Evolutionary conservation across 2,329 filamentous ascomycete species (phyloP), one percentile per base, ranked within the genome.

Genomic region (Cladobotryum mycophilum): DNA sequence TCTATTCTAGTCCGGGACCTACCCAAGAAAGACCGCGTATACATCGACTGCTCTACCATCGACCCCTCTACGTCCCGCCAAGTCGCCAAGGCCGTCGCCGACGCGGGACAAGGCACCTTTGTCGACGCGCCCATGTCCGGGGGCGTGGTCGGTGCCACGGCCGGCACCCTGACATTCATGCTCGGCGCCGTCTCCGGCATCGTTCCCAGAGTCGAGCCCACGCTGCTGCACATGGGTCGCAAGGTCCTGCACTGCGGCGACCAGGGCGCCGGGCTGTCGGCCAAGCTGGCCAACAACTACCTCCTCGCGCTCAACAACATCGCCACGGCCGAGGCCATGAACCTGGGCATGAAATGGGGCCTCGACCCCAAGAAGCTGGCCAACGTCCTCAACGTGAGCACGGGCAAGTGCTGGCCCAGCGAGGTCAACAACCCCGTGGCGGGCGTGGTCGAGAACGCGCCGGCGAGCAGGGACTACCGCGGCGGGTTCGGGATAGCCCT

Each of bases 101-200:
- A 79, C 5, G 81, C 82, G 1, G 76, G 80, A 1, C 80, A 86
- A 64, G 88, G 88, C 48, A 78, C 77, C 47, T 96, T 97, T 63
- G 84, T 96, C 52, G 93, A 99, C 65, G 92, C 93, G 3, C 93
- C 93, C 41, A 96, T 99, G 86, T 97, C 92, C 0, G 93, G 93
- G 44, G 93, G 93, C 46, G 91, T 96, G 0, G 89, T 97, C 5
- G 93, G 92, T 41, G 93, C 93, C 11, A 77, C 82, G 5, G 89
- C 89, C 12, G 93, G 87, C 34, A 91, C 89, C 0, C 75, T 99
- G 52, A 96, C 91, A 0, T 99, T 99, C 67, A 97, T 99, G 93
- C 82, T 97, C 50, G 93, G 93, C 41, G 79, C 85, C 6, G 75
- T 82, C 0, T 64, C 73, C 1, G 71, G 78, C 4, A 67, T 88